phyloP scores from a whole-genome alignment of 768 basidiomycete species.

The Kwoniella sp. region DNA sequence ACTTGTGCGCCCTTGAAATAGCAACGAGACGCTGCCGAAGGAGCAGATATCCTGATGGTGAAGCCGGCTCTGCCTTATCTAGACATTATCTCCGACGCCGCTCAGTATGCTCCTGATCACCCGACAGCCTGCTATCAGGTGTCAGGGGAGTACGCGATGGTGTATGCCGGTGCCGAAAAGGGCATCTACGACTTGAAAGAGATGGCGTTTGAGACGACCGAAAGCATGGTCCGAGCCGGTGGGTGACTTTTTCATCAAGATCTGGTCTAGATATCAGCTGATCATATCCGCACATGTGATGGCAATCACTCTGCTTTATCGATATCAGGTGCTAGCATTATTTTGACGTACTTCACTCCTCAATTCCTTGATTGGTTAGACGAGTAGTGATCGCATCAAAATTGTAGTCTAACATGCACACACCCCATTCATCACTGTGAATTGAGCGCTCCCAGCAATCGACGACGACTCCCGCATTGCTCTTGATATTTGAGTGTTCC shows the following conservation, averaged over 20 bases:
- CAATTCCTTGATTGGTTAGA: slow-evolving; percentile 75
- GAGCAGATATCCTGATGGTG: slow-evolving; percentile 98
- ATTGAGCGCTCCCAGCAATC: no score
- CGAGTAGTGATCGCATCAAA: slow-evolving; percentile 17
- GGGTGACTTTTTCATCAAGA: slow-evolving; percentile 46
- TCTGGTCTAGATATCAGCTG: not conserved
- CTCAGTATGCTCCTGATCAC: slow-evolving; percentile 75
- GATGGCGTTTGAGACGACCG: slow-evolving; percentile 93
- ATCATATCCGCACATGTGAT: not conserved
- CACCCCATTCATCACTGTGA: no score
- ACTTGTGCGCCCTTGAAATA: no score
- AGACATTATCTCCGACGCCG: slow-evolving; percentile 89
- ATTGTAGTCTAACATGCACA: no score
- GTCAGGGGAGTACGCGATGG: slow-evolving; percentile 96
- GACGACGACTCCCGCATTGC: no score
- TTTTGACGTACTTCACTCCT: slow-evolving; percentile 94
- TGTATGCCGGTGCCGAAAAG: slow-evolving; percentile 86
- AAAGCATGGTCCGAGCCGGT: slow-evolving; percentile 92
- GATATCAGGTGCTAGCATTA: slow-evolving; percentile 74
- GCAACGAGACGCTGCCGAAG: slow-evolving; percentile 85
- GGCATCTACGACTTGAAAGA: slow-evolving; percentile 89
- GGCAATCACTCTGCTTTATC: not conserved
- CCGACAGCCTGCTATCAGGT: slow-evolving; percentile 94
- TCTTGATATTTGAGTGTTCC: no score
- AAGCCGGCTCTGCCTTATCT: slow-evolving; percentile 96